Evolutionary conservation across 2,329 filamentous ascomycete genomes (phyloP).

Genomic region (Phyllosticta paracitricarpa): DNA sequence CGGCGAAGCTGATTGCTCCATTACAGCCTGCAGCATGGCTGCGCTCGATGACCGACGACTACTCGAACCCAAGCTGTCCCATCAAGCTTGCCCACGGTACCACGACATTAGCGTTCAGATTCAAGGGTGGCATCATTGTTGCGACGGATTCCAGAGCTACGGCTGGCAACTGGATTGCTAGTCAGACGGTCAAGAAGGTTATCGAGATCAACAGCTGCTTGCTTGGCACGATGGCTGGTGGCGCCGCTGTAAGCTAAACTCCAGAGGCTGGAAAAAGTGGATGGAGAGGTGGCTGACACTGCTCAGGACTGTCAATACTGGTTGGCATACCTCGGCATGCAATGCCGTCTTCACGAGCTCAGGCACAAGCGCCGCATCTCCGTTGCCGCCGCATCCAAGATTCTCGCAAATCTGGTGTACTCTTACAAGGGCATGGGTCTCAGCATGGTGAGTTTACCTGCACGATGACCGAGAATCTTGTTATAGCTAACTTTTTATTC

Average conservation of each 20-base stretch:
- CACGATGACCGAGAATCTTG: too few relatives aligned
- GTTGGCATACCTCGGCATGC: slow-evolving; percentile 97
- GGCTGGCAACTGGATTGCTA: slow-evolving; percentile 97
- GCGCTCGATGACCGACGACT: slow-evolving; percentile 92
- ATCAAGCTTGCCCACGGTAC: slow-evolving; percentile 99
- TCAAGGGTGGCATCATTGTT: slow-evolving; percentile 96
- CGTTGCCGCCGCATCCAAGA: slow-evolving; percentile 94
- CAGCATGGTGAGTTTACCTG: slow-evolving; percentile 55
- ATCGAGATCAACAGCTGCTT: slow-evolving; percentile 95
- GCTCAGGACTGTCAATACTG: slow-evolving; percentile 95
- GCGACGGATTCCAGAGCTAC: slow-evolving; percentile 96
- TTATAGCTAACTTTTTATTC: background rate
- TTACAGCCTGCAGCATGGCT: slow-evolving; percentile 84
- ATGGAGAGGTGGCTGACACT: slow-evolving; percentile 13
- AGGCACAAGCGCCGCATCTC: slow-evolving; percentile 98
- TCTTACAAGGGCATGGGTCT: slow-evolving; percentile 98
- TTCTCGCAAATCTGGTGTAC: slow-evolving; percentile 96
- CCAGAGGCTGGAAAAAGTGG: background rate
- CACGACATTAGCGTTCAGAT: slow-evolving; percentile 94
- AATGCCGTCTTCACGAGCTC: slow-evolving; percentile 97
- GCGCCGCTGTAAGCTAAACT: slow-evolving; percentile 61
- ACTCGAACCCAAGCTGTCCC: slow-evolving; percentile 89
- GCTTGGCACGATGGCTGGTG: slow-evolving; percentile 95
- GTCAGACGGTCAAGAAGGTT: slow-evolving; percentile 99
- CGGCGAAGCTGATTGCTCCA: background rate